A percentile compares a stretch with the other conserved stretches of the same genome.
phyloP scores from a whole-genome alignment of 495 filamentous ascomycete genomes.

The Amniculicola lignicola region DNA sequence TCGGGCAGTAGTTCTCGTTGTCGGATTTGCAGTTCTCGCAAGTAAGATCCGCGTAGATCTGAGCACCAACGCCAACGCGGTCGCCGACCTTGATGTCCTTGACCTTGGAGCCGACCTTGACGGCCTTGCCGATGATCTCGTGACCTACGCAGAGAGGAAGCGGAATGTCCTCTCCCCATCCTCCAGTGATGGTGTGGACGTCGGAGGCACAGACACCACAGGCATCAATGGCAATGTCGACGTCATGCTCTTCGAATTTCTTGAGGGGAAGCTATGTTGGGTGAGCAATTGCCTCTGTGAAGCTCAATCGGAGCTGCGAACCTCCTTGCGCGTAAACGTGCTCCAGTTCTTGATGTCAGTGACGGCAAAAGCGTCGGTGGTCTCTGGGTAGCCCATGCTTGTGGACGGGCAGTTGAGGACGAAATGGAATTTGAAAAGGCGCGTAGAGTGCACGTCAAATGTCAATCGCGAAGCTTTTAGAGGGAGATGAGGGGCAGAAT shows the following conservation, averaged over 20 bases:
- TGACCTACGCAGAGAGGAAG: conserved; percentile 72
- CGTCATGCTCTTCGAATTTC: conserved; percentile 69
- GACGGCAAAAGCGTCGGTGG: conserved; percentile 72
- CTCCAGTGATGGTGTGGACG: conserved; percentile 72
- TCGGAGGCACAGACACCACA: conserved; percentile 81
- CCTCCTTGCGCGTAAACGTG: conserved; percentile 63
- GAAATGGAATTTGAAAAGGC: neutral
- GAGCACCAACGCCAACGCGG: conserved; percentile 76
- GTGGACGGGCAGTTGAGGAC: neutral
- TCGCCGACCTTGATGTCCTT: conserved; percentile 67
- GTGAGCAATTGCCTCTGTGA: neutral
- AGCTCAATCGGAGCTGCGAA: conserved; percentile 39
- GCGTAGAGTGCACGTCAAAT: neutral
- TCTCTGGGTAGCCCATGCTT: conserved; percentile 74
- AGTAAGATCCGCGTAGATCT: conserved; percentile 68
- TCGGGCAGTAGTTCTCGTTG: conserved; percentile 78
- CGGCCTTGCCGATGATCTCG: conserved; percentile 68
- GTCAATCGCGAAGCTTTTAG: neutral
- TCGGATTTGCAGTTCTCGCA: conserved; percentile 66
- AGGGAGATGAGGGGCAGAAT: conserved; percentile 3
- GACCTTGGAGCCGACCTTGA: conserved; percentile 67
- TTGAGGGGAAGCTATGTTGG: conserved; percentile 66
- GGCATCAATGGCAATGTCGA: conserved; percentile 68
- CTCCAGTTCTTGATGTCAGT: conserved; percentile 57
- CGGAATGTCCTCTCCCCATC: conserved; percentile 65